Conservation (phyloP, 2,329 filamentous ascomycete genomes). For the Cladosporium sp. region DNA sequence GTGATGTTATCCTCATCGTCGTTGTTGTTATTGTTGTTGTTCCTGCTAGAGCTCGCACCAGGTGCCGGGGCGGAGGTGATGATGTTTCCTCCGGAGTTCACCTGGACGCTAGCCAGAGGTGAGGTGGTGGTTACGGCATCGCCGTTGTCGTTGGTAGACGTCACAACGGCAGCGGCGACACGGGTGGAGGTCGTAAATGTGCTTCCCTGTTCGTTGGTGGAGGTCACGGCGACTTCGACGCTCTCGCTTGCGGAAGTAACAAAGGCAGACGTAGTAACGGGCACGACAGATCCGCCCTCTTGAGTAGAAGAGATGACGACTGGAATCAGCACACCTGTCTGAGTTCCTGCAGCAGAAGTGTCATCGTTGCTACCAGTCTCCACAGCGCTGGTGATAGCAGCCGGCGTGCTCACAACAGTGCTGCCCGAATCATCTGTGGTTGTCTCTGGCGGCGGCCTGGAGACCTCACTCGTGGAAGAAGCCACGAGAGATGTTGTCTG, state of each 20-base stretch:
- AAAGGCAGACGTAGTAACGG: constrained; percentile 37
- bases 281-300: constrained; percentile 33
- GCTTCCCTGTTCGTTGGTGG: constrained; percentile 30
- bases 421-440: constrained; percentile 17
- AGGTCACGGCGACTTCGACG: constrained; percentile 27
- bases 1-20: constrained; percentile 21
- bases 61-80: constrained; percentile 36
- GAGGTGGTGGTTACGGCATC: constrained; percentile 34
- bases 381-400: constrained; percentile 17
- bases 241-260: constrained; percentile 29
- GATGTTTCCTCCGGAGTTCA: constrained; percentile 35
- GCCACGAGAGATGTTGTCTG: constrained; percentile 19
- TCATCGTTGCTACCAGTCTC: constrained; percentile 15
- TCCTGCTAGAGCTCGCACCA: constrained; percentile 25
- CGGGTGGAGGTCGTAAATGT: constrained; percentile 35
- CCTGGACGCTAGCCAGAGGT: constrained; percentile 34
- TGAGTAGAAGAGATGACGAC: constrained; percentile 37
- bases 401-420: constrained; percentile 16
- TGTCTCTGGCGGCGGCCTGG: constrained; percentile 17
- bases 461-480: constrained; percentile 19
- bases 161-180: constrained; percentile 35
- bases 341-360: background rate
- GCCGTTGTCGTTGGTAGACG: constrained; percentile 38
- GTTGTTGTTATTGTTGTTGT: background rate
- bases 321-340: constrained; percentile 37